phyloP scores from a whole-genome alignment of 2,329 filamentous ascomycete genomes.

The Lithohypha guttulata region DNA sequence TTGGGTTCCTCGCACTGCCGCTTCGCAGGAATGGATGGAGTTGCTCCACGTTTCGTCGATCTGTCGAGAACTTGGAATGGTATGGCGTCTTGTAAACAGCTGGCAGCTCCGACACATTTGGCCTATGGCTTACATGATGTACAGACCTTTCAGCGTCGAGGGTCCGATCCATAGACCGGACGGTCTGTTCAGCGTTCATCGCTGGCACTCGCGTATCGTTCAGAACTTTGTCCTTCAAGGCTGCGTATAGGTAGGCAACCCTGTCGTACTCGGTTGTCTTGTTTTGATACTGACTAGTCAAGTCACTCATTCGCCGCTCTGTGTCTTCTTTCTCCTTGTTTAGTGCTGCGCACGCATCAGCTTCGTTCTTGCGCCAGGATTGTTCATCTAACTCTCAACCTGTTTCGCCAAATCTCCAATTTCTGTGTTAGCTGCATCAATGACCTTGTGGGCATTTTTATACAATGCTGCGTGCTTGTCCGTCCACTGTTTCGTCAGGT shows the following conservation, averaged over 20 bases:
- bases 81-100: constrained; percentile 19
- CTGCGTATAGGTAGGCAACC: constrained; percentile 51
- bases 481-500: constrained; percentile 57
- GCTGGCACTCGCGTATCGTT: constrained; percentile 45
- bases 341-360: too few species aligned
- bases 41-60: constrained; percentile 27
- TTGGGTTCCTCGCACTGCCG: constrained; percentile 26
- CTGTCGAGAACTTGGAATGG: constrained; percentile 4
- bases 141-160: constrained; percentile 15
- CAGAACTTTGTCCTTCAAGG: constrained; percentile 46
- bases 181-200: constrained; percentile 38
- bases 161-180: constrained; percentile 29
- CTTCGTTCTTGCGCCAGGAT: too few species aligned
- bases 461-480: constrained; percentile 60
- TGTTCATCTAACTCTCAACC: constrained; percentile 45
- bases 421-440: constrained; percentile 64
- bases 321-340: constrained; percentile 52
- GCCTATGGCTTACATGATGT: constrained; percentile 18
- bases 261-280: constrained; percentile 61
- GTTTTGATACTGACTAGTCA: constrained; percentile 55
- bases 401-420: constrained; percentile 56
- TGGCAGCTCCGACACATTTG: constrained; percentile 3
- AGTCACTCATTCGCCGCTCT: constrained; percentile 60
- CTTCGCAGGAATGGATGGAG: constrained; percentile 32
- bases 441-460: constrained; percentile 58